These are phyloP conservation scores for Entomortierella chlamydospora DNA, from an alignment of 192 early-diverging fungal species.

Conservation along the genomic window DNA sequence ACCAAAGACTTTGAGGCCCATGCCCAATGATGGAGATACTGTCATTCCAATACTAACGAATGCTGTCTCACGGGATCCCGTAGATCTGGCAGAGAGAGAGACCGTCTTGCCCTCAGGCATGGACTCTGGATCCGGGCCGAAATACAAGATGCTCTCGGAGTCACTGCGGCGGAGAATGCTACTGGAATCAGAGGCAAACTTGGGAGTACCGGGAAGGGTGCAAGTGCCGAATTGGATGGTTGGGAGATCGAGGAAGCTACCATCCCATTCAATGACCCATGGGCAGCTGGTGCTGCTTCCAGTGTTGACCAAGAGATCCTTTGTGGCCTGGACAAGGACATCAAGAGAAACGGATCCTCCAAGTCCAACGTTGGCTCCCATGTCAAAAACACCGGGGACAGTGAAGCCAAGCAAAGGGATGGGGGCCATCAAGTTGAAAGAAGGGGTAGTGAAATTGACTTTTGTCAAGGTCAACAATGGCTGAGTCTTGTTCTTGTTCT, in stretches of 20 bases:
- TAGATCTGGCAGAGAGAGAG: not conserved
- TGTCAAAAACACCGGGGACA: slow-evolving; percentile 44
- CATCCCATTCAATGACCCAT: slow-evolving; percentile 48
- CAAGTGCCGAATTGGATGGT: slow-evolving; percentile 45
- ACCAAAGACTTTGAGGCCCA: slow-evolving; percentile 32
- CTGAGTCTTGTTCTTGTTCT: not conserved
- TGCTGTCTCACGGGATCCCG: slow-evolving; percentile 24
- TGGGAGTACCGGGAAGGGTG: slow-evolving; percentile 31
- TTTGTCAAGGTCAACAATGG: slow-evolving; percentile 37
- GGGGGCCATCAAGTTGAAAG: slow-evolving; percentile 17
- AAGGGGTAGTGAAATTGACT: slow-evolving; percentile 27
- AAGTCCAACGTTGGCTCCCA: slow-evolving; percentile 28
- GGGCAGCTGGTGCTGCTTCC: slow-evolving; percentile 28
- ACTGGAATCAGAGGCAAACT: not conserved
- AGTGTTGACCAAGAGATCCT: slow-evolving; percentile 47
- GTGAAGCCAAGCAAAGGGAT: slow-evolving; percentile 31
- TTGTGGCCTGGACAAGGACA: slow-evolving; percentile 34
- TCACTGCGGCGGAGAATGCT: not conserved
- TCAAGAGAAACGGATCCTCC: slow-evolving; percentile 9
- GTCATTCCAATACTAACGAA: slow-evolving; percentile 25
- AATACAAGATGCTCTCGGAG: slow-evolving; percentile 7
- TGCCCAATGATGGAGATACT: slow-evolving; percentile 12
- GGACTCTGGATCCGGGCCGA: slow-evolving; percentile 23
- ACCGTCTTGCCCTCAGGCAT: not conserved
- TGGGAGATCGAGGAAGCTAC: slow-evolving; percentile 14